phyloP scores from a whole-genome alignment of 169 alveolate genomes.

The Plasmodium adleri region DNA sequence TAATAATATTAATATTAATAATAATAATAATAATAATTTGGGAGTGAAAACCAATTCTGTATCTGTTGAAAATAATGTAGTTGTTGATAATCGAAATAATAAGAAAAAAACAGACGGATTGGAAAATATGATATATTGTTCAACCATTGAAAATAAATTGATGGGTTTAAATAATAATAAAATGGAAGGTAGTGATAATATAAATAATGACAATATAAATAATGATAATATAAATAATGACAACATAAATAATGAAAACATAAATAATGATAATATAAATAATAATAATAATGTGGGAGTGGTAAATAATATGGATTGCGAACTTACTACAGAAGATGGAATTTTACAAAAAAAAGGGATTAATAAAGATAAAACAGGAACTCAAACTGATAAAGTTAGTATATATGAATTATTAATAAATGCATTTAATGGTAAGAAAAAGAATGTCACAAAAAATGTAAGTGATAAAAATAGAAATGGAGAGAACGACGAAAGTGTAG shows the following conservation, averaged over 20 bases:
- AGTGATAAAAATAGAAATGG: neutral
- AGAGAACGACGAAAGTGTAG: neutral
- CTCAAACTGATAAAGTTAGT: constrained; percentile 4
- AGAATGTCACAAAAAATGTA: neutral
- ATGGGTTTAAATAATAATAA: neutral
- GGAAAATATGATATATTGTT: neutral
- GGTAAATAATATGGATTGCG: neutral
- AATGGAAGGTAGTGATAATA: neutral
- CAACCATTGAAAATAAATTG: neutral
- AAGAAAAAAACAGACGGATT: neutral
- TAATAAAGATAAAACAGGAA: neutral
- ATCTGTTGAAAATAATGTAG: neutral
- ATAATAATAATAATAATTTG: neutral
- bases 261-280: neutral
- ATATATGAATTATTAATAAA: constrained; percentile 35
- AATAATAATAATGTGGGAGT: neutral
- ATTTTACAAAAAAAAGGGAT: neutral
- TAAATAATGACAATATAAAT: neutral
- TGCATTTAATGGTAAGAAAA: constrained; percentile 60
- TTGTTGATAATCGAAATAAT: neutral
- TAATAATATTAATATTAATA: neutral
- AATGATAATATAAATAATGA: neutral
- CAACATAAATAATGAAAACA: neutral
- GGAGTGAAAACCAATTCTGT: neutral
- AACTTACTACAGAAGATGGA: neutral